Evolutionary conservation across 1,284 basidiomycete genomes (phyloP).

Genomic region (Rhodotorula sp.): DNA sequence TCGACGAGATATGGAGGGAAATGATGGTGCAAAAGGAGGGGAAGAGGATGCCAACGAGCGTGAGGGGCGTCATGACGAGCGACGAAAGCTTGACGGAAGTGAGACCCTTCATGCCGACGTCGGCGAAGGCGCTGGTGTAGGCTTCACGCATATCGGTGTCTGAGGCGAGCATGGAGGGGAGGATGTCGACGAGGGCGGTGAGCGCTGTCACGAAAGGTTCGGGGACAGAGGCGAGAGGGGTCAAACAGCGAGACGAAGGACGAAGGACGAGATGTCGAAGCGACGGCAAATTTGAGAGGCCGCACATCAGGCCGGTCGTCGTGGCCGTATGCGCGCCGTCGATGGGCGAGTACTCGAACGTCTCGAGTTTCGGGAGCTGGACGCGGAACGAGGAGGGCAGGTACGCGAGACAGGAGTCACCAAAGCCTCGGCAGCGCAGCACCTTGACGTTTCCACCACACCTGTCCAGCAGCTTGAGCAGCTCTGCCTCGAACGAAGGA

Average conservation of each 20-base stretch:
- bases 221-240: background rate
- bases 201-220: background rate
- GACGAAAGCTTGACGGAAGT: background rate
- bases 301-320: background rate
- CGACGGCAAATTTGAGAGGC: background rate
- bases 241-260: background rate
- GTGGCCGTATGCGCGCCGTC: background rate
- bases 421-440: conserved; percentile 17
- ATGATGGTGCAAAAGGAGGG: conserved; percentile 2
- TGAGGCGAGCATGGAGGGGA: background rate
- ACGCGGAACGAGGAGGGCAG: background rate
- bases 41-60: conserved; percentile 4
- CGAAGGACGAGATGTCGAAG: conserved; percentile 7
- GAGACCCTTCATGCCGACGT: background rate
- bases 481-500: background rate
- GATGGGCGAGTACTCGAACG: conserved; percentile 13
- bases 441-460: background rate
- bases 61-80: background rate
- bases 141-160: background rate
- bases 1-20: background rate
- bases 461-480: background rate
- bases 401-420: background rate
- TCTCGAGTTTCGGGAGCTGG: background rate
- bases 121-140: background rate
- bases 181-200: background rate